Evolutionary conservation across 768 basidiomycete species (phyloP).

Genomic region (Rhizopogon sp.): DNA sequence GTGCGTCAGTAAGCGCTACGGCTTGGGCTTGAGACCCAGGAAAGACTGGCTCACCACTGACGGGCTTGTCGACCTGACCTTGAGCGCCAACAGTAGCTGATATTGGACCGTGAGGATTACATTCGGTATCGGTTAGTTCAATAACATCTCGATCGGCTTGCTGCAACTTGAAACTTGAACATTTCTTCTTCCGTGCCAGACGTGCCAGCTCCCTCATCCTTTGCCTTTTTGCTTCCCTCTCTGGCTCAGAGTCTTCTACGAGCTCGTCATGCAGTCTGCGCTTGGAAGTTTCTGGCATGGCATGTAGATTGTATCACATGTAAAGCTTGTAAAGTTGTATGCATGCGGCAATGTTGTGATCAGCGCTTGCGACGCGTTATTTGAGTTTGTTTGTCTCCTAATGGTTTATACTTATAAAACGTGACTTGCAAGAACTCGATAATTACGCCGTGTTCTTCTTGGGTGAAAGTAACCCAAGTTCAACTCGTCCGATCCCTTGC

Average conservation of each 20-base stretch:
- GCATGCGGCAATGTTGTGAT: neutral
- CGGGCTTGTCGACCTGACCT: neutral
- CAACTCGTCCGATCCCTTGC: constrained; percentile 6
- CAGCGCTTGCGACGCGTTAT: constrained; percentile 39
- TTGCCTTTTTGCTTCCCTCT: constrained; percentile 41
- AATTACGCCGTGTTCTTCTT: neutral
- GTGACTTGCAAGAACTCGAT: neutral
- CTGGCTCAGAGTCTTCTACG: constrained; percentile 71
- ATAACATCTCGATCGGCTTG: neutral
- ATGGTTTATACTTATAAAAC: constrained; percentile 8
- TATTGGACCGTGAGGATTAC: neutral
- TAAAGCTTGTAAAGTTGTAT: neutral
- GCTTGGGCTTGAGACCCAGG: neutral
- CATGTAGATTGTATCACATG: neutral
- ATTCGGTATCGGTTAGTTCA: neutral
- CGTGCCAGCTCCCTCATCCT: constrained; percentile 14
- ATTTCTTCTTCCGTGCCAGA: constrained; percentile 15
- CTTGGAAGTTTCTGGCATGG: neutral
- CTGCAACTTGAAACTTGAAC: neutral
- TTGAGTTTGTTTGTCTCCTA: constrained; percentile 26
- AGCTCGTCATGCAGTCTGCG: constrained; percentile 27
- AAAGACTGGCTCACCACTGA: neutral
- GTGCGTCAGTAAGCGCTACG: neutral
- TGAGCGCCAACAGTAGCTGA: neutral
- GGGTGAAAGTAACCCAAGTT: neutral